Conservation (phyloP, 108 stramenopile species). For the Stephanodiscus triporus region DNA sequence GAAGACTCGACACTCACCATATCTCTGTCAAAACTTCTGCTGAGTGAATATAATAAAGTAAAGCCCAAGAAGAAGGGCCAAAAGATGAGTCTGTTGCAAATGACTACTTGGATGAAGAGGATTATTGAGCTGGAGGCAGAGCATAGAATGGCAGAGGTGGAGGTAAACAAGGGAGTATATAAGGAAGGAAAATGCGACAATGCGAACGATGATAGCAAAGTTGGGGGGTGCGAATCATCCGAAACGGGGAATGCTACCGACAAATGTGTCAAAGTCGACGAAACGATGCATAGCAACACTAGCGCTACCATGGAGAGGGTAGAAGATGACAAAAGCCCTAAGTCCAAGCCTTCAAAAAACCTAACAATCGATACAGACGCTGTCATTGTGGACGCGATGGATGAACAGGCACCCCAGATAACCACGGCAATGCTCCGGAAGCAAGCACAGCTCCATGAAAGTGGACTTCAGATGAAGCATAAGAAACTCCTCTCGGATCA, state of each 20-base stretch:
- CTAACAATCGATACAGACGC: conserved; percentile 11
- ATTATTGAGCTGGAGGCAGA: conserved; percentile 35
- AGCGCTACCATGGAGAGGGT: not conserved
- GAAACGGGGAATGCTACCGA: not conserved
- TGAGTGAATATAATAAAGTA: conserved; percentile 41
- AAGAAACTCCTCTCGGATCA: conserved; percentile 21
- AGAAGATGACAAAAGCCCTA: conserved; percentile 1
- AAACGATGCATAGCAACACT: conserved; percentile 1
- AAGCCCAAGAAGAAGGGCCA: conserved; percentile 40
- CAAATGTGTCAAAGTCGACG: conserved; percentile 11
- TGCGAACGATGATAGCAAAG: conserved; percentile 23
- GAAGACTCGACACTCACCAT: conserved; percentile 41
- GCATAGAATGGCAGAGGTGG: conserved; percentile 26
- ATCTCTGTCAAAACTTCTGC: conserved; percentile 43
- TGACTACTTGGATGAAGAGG: conserved; percentile 31
- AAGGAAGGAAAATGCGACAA: conserved; percentile 4
- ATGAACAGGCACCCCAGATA: not conserved
- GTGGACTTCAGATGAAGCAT: conserved; percentile 24
- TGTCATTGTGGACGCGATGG: not conserved
- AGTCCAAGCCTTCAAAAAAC: conserved; percentile 15
- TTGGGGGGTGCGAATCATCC: not conserved
- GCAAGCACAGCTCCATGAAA: conserved; percentile 32
- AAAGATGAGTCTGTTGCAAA: conserved; percentile 22
- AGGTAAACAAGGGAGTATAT: not conserved
- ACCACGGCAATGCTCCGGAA: conserved; percentile 16